phyloP scores from a whole-genome alignment of 1,284 basidiomycete species.

The Leccinum angustisporum region DNA sequence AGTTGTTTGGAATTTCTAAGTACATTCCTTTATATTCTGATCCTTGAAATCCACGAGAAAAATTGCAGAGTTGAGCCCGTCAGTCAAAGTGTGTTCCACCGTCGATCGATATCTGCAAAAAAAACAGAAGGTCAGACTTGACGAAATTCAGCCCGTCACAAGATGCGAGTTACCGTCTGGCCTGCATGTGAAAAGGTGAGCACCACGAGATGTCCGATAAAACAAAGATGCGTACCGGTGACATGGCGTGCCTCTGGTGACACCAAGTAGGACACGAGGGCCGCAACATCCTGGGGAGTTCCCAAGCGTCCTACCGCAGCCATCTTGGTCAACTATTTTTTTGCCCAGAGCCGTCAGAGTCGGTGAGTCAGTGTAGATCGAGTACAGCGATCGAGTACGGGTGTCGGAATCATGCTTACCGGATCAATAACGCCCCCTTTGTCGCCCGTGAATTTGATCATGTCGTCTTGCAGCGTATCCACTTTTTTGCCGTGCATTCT shows the following conservation, averaged over 20 bases:
- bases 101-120: constrained; percentile 26
- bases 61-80: not conserved
- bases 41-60: not conserved
- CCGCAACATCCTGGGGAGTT: constrained; percentile 35
- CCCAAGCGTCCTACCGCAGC: constrained; percentile 30
- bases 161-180: constrained; percentile 27
- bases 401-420: constrained; percentile 16
- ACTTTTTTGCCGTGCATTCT: constrained; percentile 5
- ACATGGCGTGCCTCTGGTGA: constrained; percentile 37
- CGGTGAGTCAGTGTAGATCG: constrained; percentile 2
- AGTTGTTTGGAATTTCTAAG: not conserved
- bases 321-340: constrained; percentile 14
- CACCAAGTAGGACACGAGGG: constrained; percentile 38
- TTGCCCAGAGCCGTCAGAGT: not conserved
- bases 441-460: constrained; percentile 16
- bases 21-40: not conserved
- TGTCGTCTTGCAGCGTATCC: constrained; percentile 17
- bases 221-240: constrained; percentile 31
- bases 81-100: constrained; percentile 30
- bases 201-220: not conserved
- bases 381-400: not conserved
- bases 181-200: constrained; percentile 15
- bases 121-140: not conserved
- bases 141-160: not conserved
- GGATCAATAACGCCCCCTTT: constrained; percentile 15